A percentile compares a stretch with the other conserved stretches of the same genome.
phyloP scores from a whole-genome alignment of 352 stramenopile genomes.

The Phytophthora boehmeriae region DNA sequence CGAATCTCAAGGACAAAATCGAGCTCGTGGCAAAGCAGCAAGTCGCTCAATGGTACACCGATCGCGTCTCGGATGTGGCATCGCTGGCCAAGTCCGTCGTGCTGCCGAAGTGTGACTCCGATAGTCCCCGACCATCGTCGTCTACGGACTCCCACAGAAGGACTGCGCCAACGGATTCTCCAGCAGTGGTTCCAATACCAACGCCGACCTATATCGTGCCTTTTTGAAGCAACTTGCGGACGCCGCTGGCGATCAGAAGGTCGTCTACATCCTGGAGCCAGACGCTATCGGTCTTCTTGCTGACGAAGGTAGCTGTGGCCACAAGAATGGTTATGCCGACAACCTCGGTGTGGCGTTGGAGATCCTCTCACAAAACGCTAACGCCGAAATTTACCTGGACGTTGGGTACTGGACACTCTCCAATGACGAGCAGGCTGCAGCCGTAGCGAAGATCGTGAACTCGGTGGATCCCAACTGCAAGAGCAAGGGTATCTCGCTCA shows the following conservation, averaged over 20 bases:
- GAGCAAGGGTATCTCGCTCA: not conserved
- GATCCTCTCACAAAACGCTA: not conserved
- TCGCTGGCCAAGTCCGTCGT: conserved; percentile 1
- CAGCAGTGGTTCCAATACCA: not conserved
- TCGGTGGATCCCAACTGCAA: not conserved
- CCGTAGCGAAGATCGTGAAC: not conserved
- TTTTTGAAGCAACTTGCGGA: not conserved
- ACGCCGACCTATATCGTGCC: not conserved
- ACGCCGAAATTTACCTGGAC: not conserved
- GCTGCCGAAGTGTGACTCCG: not conserved
- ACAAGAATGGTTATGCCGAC: not conserved
- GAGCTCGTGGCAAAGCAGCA: conserved; percentile 23
- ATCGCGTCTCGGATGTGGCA: conserved; percentile 16
- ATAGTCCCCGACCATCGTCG: not conserved
- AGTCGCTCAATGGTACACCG: conserved; percentile 45
- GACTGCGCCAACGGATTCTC: not conserved
- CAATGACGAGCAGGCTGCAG: not conserved
- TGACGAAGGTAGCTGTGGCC: not conserved
- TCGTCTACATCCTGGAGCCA: not conserved
- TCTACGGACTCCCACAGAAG: not conserved
- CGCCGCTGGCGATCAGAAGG: not conserved
- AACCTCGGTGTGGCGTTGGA: not conserved
- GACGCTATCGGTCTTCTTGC: not conserved
- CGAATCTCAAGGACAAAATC: conserved; percentile 20
- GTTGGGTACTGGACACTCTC: conserved; percentile 1